Evolutionary conservation across 2,329 filamentous ascomycete genomes (phyloP), one percentile per base, ranked within the genome.

Genomic region (Colletotrichum australisinense): DNA sequence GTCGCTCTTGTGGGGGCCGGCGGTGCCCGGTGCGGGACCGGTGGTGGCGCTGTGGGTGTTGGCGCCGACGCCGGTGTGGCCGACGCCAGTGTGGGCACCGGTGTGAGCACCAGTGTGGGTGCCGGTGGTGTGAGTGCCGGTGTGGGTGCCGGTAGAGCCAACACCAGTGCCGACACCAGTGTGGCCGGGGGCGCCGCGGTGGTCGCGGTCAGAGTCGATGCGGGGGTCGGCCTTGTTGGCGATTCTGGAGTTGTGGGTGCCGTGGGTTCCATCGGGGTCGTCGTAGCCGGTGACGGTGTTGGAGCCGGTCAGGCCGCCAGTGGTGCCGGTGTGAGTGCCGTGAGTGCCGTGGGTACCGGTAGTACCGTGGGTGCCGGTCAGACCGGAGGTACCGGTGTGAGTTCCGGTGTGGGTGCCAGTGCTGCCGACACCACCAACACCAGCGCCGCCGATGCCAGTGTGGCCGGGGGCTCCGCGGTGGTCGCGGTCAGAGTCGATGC

Each of bases 221-320:
- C 87, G 82, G 24, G 88, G 88, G 75, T 91, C 89, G 2, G 79
- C 56, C 77, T 88, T 88, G 83, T 91, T 91, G 26, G 82, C 76
- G 19, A 85, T 11, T 72, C 87, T 83, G 2, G 84, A 85, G 69
- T 76, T 77, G 79, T 90, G 87, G 56, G 88, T 88, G 0, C 88
- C 88, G 38, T 57, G 42, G 24, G 70, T 73, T 49, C 72, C 70
- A 24, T 64, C 52, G 22, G 70, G 70, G 55, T 65, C 63, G n/a
- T 74, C 76, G 52, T 56, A 66, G 24, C 66, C 67, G 4, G 72
- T 67, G 35, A 62, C 55, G 1, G 32, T 35, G 58, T 56, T 67
- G 8, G 60, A 5, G 38, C 69, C 68, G 19, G 74, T 76, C 5
- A 75, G 71, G 35, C 75, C 69, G 24, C 69, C 74, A 72, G 72